phyloP scores from a whole-genome alignment of 331 rosid species.

The Ulmus americana region DNA sequence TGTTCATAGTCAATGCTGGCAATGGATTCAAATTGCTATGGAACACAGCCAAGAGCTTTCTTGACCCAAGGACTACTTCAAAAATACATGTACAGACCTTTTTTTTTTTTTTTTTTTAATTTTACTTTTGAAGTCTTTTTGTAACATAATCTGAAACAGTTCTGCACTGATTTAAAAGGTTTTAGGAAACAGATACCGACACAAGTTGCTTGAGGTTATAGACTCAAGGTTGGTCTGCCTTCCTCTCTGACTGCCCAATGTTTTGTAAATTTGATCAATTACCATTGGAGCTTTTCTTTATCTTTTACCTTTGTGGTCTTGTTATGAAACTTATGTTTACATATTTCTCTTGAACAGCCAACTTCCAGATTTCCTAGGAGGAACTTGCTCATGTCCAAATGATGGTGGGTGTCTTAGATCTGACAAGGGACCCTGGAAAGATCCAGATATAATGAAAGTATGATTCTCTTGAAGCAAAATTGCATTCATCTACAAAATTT shows the following conservation, averaged over 20 bases:
- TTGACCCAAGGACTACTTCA: constrained; percentile 88
- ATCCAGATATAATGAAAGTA: constrained; percentile 79
- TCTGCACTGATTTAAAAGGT: constrained; percentile 50
- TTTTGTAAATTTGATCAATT: background rate
- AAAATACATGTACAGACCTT: constrained; percentile 62
- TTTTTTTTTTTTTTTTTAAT: background rate
- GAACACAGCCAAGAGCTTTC: constrained; percentile 80
- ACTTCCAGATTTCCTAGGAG: constrained; percentile 90
- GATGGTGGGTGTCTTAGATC: constrained; percentile 88
- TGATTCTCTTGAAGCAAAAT: constrained; percentile 26
- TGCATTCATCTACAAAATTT: constrained; percentile 13
- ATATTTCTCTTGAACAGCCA: constrained; percentile 51
- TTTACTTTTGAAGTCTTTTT: constrained; percentile 25
- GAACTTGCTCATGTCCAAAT: constrained; percentile 75
- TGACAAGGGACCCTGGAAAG: constrained; percentile 92
- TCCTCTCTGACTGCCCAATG: background rate
- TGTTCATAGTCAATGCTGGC: constrained; percentile 95
- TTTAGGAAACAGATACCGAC: constrained; percentile 61
- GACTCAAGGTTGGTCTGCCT: constrained; percentile 64
- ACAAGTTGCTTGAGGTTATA: constrained; percentile 65
- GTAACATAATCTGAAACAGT: constrained; percentile 15
- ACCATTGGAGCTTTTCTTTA: background rate
- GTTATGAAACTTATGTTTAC: constrained; percentile 12
- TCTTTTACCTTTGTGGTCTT: background rate
- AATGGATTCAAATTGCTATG: constrained; percentile 83